phyloP scores from a whole-genome alignment of 345 rosid genomes.

The Pistacia integerrima region DNA sequence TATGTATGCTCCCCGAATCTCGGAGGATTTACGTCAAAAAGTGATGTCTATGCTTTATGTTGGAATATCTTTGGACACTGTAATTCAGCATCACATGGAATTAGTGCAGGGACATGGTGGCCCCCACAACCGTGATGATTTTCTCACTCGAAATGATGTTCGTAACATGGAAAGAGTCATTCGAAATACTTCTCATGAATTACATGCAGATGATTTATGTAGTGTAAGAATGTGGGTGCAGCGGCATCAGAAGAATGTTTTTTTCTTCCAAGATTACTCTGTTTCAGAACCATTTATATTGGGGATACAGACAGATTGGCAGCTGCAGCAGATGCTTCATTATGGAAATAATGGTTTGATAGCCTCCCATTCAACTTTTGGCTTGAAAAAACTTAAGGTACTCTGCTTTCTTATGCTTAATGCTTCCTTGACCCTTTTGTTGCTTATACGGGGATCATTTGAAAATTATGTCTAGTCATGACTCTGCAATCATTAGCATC shows the following conservation, averaged over 20 bases:
- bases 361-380: conserved; percentile 51
- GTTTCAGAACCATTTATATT: conserved; percentile 40
- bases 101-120: conserved; percentile 53
- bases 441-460: neutral
- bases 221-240: conserved; percentile 53
- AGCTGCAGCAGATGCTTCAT: conserved; percentile 56
- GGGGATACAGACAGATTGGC: conserved; percentile 67
- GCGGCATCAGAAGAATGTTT: conserved; percentile 50
- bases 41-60: conserved; percentile 54
- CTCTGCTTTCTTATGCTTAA: neutral
- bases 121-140: conserved; percentile 61
- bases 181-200: conserved; percentile 43
- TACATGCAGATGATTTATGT: conserved; percentile 41
- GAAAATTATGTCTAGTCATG: conserved; percentile 6
- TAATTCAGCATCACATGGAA: conserved; percentile 53
- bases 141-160: conserved; percentile 56
- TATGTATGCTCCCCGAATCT: conserved; percentile 62
- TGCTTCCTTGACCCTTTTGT: neutral
- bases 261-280: conserved; percentile 47
- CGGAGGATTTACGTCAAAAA: conserved; percentile 57
- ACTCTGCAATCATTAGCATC: neutral
- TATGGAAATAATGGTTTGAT: conserved; percentile 45
- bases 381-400: conserved; percentile 61
- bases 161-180: conserved; percentile 56
- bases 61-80: conserved; percentile 51